Conservation (phyloP, 495 filamentous ascomycete species). For the Trichocladium uniseriatum region DNA sequence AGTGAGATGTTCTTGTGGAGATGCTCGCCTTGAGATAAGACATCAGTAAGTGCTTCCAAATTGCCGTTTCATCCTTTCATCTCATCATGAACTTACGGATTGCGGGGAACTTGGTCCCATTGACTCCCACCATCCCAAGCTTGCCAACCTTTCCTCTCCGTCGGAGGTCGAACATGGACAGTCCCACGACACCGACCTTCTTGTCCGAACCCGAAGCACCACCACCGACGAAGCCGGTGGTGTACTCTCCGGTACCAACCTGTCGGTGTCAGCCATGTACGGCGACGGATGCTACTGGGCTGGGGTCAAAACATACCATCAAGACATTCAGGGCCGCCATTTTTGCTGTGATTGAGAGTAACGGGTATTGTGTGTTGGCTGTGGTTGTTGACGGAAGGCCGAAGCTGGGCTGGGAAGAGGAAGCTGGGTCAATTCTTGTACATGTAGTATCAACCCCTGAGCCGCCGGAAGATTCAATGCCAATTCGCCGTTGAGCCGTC, state of each 20-base stretch:
- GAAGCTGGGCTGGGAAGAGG: too few relatives aligned
- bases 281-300: too few relatives aligned
- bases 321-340: constrained; percentile 78
- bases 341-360: constrained; percentile 16
- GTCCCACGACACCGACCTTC: constrained; percentile 84
- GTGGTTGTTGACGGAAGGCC: too few relatives aligned
- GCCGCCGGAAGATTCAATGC: neutral
- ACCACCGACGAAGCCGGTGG: constrained; percentile 77
- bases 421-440: too few relatives aligned
- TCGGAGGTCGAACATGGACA: constrained; percentile 83
- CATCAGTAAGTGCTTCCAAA: constrained; percentile 2
- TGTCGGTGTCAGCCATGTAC: constrained; percentile 28
- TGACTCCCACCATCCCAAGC: constrained; percentile 82
- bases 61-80: neutral
- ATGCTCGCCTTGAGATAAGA: constrained; percentile 57
- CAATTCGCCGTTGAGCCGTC: neutral
- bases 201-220: constrained; percentile 76
- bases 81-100: constrained; percentile 54
- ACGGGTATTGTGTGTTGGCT: neutral
- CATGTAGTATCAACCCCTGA: too few relatives aligned
- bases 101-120: constrained; percentile 78
- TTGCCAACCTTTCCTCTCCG: constrained; percentile 79
- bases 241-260: constrained; percentile 93
- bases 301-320: constrained; percentile 55
- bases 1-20: constrained; percentile 79